Evolutionary conservation across 805 yeast genomes (phyloP), one percentile per base, ranked within the genome.

Genomic region (Saccharomycopsis babjevae): DNA sequence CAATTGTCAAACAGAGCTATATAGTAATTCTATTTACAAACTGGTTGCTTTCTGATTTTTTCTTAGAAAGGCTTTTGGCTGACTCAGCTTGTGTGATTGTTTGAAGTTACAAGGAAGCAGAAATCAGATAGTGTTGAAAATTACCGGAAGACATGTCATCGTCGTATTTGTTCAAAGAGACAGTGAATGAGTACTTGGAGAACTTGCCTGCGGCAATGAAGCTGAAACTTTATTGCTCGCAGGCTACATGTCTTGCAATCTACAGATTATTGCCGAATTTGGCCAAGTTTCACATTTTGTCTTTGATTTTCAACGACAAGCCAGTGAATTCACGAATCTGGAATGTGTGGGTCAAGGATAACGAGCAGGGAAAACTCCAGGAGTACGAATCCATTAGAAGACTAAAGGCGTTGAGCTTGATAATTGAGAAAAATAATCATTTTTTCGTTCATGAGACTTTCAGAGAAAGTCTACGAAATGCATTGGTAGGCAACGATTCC

Each of bases 211-310:
- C 87, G 68, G 78, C 87, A 5, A 89, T 90, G n/a, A 93, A 92
- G 67, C 78, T 85, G 25, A 82, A 90, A 68, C 79, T 94, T 25
- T 94, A 88, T 73, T 85, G 83, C 67, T 83, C 89, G 58, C 97
- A 99, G 1, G 97, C 97, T 13, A 89, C 99, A 60, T 91, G 97
- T 70, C 77, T 94, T 56, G 96, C 99, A 1, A 85, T 94, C n/a
- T 92, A 86, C 71, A 79, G 99, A 65, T 76, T 94, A 62, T 77
- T 94, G 18, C 97, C 99, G 0, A 84, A 92, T 28, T 73, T 94
- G 66, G 96, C 97, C 34, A 92, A 93, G 70, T 87, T 89, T 72
- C 86, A 87, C 68, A 84, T 93, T 57, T 86, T 90, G 90, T 79
- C 92, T 11, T 83, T 92, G 86, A 76, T 96, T 20, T 94, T 89